Conservation (phyloP, 305 asterid genomes). For the Rubia occidens region DNA sequence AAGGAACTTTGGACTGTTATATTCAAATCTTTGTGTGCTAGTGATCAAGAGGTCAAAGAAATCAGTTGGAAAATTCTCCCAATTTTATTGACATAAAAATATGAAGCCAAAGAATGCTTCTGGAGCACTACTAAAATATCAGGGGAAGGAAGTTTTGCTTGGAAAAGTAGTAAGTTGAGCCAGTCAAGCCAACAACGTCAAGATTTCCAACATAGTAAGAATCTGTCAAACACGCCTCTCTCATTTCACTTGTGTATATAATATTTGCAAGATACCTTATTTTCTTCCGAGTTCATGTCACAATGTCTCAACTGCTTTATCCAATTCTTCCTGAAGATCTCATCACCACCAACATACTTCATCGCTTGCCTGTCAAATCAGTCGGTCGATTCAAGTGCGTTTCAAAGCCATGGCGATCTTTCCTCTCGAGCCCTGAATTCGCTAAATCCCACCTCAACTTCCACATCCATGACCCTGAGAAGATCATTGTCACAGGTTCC, state of each 20-base stretch:
- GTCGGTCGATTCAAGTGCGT: constrained; percentile 34
- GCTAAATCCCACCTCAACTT: constrained; percentile 22
- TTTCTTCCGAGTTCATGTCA: not conserved
- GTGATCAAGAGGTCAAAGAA: too few species aligned
- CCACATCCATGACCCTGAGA: constrained; percentile 13
- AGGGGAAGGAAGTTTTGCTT: too few species aligned
- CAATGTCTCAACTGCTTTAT: not conserved
- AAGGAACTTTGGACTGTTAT: not conserved
- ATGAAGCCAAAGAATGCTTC: too few species aligned
- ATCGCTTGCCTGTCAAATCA: constrained; percentile 36
- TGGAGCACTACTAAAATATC: too few species aligned
- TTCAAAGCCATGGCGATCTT: constrained; percentile 25
- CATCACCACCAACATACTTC: constrained; percentile 22
- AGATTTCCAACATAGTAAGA: too few species aligned
- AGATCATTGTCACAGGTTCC: constrained; percentile 17
- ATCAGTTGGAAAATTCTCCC: not conserved
- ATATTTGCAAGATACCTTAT: too few species aligned
- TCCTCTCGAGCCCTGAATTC: constrained; percentile 26
- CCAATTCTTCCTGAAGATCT: constrained; percentile 30
- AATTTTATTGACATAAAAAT: too few species aligned
- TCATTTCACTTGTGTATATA: too few species aligned
- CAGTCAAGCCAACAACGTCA: too few species aligned
- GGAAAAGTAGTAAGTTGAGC: too few species aligned
- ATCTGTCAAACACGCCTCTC: too few species aligned
- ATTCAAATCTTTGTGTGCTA: not conserved